Evolutionary conservation across 2,329 filamentous ascomycete genomes (phyloP).

Genomic region (Phaeoacremonium minimum): DNA sequence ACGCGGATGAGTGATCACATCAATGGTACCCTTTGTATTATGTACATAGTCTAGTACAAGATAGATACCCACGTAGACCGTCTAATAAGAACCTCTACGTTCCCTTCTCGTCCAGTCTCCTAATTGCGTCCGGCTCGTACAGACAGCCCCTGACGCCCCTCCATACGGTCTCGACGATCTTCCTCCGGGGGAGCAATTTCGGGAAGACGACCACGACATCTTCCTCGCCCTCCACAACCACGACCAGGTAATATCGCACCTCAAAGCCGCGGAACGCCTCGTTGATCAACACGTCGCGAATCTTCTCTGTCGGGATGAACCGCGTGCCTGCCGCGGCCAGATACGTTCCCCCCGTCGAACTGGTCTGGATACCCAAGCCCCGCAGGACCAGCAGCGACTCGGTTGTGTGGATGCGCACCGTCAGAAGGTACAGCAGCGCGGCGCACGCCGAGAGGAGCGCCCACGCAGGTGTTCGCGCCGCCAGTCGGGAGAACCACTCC

Average conservation of each 20-base stretch:
- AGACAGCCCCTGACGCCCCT: constrained; percentile 77
- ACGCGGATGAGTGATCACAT: constrained; percentile 10
- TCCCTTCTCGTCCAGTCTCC: constrained; percentile 23
- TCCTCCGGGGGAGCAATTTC: constrained; percentile 66
- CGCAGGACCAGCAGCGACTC: constrained; percentile 87
- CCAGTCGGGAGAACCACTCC: constrained; percentile 22
- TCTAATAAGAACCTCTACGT: neutral
- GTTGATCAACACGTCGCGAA: constrained; percentile 90
- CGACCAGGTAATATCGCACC: constrained; percentile 82
- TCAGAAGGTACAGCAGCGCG: constrained; percentile 35
- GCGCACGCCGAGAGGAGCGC: constrained; percentile 31
- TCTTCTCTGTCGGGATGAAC: constrained; percentile 83
- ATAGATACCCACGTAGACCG: neutral
- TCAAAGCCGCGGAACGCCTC: constrained; percentile 93
- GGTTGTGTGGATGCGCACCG: constrained; percentile 50
- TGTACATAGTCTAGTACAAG: too few species aligned
- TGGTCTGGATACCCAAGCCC: constrained; percentile 87
- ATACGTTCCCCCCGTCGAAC: constrained; percentile 64
- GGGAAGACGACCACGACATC: constrained; percentile 96
- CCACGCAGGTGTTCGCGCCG: constrained; percentile 29
- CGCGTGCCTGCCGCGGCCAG: constrained; percentile 44
- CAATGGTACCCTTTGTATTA: constrained; percentile 1
- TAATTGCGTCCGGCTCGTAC: constrained; percentile 52
- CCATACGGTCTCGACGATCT: constrained; percentile 85
- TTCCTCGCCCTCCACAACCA: constrained; percentile 84